Evolutionary conservation across 2,329 filamentous ascomycete genomes (phyloP).

Genomic region (Gliomastix tumulicola): DNA sequence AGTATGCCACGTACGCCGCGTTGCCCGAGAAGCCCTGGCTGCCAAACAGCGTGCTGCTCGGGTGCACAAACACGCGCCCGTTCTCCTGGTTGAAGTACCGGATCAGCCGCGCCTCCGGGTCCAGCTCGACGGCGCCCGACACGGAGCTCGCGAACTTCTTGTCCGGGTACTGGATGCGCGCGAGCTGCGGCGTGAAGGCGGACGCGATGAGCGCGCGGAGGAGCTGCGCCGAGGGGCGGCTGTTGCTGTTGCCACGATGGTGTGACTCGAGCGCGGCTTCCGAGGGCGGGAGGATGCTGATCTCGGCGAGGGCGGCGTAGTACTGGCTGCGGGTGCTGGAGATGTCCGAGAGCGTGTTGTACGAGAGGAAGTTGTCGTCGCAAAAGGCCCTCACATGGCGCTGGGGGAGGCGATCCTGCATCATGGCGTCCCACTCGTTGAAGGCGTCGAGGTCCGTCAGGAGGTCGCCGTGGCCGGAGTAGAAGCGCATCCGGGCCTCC

Average conservation of each 20-base stretch:
- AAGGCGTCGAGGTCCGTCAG: constrained; percentile 82
- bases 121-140: constrained; percentile 83
- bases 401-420: constrained; percentile 48
- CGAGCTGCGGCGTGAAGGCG: constrained; percentile 78
- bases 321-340: constrained; percentile 81
- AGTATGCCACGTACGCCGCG: constrained; percentile 79
- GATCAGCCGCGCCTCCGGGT: constrained; percentile 86
- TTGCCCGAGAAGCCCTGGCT: constrained; percentile 70
- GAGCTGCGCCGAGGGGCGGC: too few relatives aligned
- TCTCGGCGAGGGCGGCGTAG: constrained; percentile 76
- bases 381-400: constrained; percentile 71
- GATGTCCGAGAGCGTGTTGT: constrained; percentile 81
- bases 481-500: constrained; percentile 68
- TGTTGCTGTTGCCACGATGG: constrained; percentile 12
- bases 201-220: constrained; percentile 66
- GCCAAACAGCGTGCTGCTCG: constrained; percentile 78
- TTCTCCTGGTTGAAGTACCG: constrained; percentile 87
- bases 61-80: constrained; percentile 87
- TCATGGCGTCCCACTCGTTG: constrained; percentile 70
- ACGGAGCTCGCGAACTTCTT: constrained; percentile 89
- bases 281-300: constrained; percentile 60
- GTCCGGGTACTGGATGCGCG: constrained; percentile 86
- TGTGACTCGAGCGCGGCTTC: constrained; percentile 20
- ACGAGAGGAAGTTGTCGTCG: constrained; percentile 75
- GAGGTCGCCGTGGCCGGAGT: constrained; percentile 74